Percentiles rank a stretch among this genome's conserved stretches.
phyloP scores from a whole-genome alignment of 805 yeast species.

The Lipomyces sp. region DNA sequence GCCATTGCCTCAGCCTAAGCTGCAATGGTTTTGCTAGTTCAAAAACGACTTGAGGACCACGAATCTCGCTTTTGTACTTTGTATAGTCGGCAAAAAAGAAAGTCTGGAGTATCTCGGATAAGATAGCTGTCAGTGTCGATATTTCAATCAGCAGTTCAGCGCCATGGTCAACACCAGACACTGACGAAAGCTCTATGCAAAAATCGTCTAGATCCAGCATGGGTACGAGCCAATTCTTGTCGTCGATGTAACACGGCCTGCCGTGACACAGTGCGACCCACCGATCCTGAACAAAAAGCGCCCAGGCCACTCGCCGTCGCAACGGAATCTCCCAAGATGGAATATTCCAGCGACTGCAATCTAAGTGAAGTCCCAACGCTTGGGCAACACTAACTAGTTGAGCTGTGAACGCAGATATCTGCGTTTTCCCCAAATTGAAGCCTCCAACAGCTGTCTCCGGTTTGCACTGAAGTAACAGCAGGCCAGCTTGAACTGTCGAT shows the following conservation, averaged over 20 bases:
- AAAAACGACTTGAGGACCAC: slow-evolving; percentile 24
- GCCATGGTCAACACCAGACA: slow-evolving; percentile 23
- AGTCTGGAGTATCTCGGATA: slow-evolving; percentile 27
- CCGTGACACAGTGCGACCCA: slow-evolving; percentile 33
- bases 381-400: slow-evolving; percentile 32
- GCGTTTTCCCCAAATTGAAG: slow-evolving; percentile 21
- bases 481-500: slow-evolving; percentile 41
- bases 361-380: slow-evolving; percentile 32
- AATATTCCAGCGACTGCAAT: slow-evolving; percentile 33
- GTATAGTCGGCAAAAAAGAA: slow-evolving; percentile 26
- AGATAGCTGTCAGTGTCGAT: slow-evolving; percentile 22
- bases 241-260: slow-evolving; percentile 31
- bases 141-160: slow-evolving; percentile 28
- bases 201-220: slow-evolving; percentile 32
- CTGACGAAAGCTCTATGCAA: slow-evolving; percentile 25
- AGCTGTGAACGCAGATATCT: slow-evolving; percentile 31
- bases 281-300: slow-evolving; percentile 32
- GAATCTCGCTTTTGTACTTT: slow-evolving; percentile 23
- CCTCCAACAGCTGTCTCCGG: slow-evolving; percentile 22
- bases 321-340: slow-evolving; percentile 35
- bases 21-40: slow-evolving; percentile 27
- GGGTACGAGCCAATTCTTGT: slow-evolving; percentile 32
- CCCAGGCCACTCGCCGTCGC: slow-evolving; percentile 35
- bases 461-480: slow-evolving; percentile 35
- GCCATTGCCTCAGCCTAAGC: slow-evolving; percentile 24